Evolutionary conservation across 352 stramenopile species (phyloP), one percentile per base, ranked within the genome.

Genomic region (Globisporangium irregulare): DNA sequence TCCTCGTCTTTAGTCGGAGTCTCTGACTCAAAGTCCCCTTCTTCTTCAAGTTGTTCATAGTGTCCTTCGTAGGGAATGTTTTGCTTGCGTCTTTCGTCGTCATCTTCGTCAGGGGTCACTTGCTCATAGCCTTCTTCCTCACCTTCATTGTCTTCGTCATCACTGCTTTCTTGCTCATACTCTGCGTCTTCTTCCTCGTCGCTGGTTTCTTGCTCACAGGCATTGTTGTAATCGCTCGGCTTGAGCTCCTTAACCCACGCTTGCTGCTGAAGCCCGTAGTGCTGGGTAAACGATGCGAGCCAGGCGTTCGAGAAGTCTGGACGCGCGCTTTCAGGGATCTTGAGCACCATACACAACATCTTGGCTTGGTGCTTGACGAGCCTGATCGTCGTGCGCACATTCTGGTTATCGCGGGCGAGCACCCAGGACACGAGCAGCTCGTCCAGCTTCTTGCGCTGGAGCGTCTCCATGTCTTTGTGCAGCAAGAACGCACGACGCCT

Each of bases 221-320:
- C 34, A 41, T 14, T 41, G 34, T 41, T 32, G 29, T 32, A 41
- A 14, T 41, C 34, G 34, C 34, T 41, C 34, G 34, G 34, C 9
- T 41, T 41, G 34, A 41, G 34, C 34, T 9, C 34, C 15, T 41
- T 41, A 41, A 41, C 34, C 34, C 34, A 41, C 34, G 27, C 15
- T 18, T 46, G 6, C 27, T 43, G 38, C 43, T 54, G 41, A 54
- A 71, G 54, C 6, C 59, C 66, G 59, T 90, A 78, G 48, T 77
- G 75, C 22, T 74, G 80, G 63, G 84, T 73, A 56, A 89, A 87
- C 54, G 78, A 80, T 36, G 69, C 74, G 68, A 87, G 77, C 78
- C 80, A 90, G 20, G 80, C 80, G 64, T 81, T 87, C 43, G 82
- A 90, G 68, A 86, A 90, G 34, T 69, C 73, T 71, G 84, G 70